These are phyloP conservation scores for Lepiota brunneoincarnata DNA, from an alignment of 768 basidiomycete species.

Conservation along the genomic window DNA sequence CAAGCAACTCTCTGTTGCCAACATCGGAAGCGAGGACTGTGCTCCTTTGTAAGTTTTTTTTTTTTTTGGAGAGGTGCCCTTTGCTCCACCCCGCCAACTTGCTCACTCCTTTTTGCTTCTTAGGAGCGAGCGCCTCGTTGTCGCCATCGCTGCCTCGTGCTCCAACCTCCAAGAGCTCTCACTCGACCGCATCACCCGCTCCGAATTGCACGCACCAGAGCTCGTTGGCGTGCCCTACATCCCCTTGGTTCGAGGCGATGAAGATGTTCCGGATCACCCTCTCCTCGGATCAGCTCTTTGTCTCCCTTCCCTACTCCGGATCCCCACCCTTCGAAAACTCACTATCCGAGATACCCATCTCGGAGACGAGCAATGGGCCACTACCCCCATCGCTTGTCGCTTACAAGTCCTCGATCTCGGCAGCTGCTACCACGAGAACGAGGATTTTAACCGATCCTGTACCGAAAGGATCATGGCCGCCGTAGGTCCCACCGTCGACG, in stretches of 20 bases:
- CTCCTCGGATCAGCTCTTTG: slow-evolving; percentile 53
- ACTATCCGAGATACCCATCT: slow-evolving; percentile 70
- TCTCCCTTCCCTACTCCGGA: slow-evolving; percentile 63
- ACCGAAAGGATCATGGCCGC: slow-evolving; percentile 61
- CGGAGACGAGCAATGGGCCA: slow-evolving; percentile 58
- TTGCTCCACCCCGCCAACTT: not conserved
- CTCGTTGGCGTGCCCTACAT: slow-evolving; percentile 52
- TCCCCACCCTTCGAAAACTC: slow-evolving; percentile 60
- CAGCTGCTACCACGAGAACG: slow-evolving; percentile 51
- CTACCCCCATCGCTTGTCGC: slow-evolving; percentile 46
- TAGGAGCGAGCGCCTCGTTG: slow-evolving; percentile 69
- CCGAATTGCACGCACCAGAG: slow-evolving; percentile 60
- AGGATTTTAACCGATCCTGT: slow-evolving; percentile 50
- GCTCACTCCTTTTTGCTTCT: slow-evolving; percentile 8
- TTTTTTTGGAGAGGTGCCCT: slow-evolving; percentile 16
- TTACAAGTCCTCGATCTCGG: slow-evolving; percentile 58
- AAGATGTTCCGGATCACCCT: slow-evolving; percentile 55
- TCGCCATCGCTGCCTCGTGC: slow-evolving; percentile 61
- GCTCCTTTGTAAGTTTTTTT: slow-evolving; percentile 43
- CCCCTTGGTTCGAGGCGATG: slow-evolving; percentile 61
- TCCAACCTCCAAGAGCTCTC: slow-evolving; percentile 53
- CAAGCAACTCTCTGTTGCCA: slow-evolving; percentile 44
- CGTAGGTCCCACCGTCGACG: slow-evolving; percentile 51
- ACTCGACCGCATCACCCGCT: slow-evolving; percentile 65
- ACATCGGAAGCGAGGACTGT: slow-evolving; percentile 37